Conservation (phyloP, 2,329 filamentous ascomycete species). For the Trichoderma oligosporum region DNA sequence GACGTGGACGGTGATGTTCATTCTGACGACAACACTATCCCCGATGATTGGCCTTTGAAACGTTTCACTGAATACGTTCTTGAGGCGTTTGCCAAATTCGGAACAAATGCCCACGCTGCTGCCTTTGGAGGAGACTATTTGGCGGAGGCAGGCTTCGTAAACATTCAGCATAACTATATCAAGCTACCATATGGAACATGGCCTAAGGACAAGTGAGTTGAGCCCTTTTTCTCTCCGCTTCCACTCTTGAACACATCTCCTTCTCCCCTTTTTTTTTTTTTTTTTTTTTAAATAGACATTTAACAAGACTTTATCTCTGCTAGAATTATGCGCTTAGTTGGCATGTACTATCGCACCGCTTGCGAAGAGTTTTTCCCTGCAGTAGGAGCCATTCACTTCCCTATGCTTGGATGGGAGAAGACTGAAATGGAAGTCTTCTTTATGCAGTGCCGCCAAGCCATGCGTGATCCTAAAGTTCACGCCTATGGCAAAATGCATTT, state of each 20-base stretch:
- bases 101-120: slow-evolving; percentile 38
- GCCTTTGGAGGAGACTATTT: slow-evolving; percentile 37
- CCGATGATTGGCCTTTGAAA: slow-evolving; percentile 22
- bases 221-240: neutral
- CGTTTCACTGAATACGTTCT: slow-evolving; percentile 27
- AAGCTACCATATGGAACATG: slow-evolving; percentile 46
- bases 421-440: slow-evolving; percentile 34
- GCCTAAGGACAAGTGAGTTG: slow-evolving; percentile 41
- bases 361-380: slow-evolving; percentile 42
- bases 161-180: slow-evolving; percentile 37
- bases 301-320: rapidly evolving
- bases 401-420: slow-evolving; percentile 36
- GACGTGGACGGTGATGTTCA: slow-evolving; percentile 35
- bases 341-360: slow-evolving; percentile 41
- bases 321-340: slow-evolving; percentile 38
- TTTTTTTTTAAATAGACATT: too few species aligned
- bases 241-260: too few species aligned
- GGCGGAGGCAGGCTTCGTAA: slow-evolving; percentile 37
- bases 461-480: slow-evolving; percentile 33
- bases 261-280: too few species aligned
- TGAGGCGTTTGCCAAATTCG: slow-evolving; percentile 37
- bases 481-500: slow-evolving; percentile 41
- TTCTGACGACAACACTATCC: slow-evolving; percentile 34
- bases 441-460: slow-evolving; percentile 29
- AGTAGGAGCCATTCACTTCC: slow-evolving; percentile 39